Base-by-base conservation (phyloP, 768 basidiomycete genomes). In the Macrolepiota dolichaula region DNA sequence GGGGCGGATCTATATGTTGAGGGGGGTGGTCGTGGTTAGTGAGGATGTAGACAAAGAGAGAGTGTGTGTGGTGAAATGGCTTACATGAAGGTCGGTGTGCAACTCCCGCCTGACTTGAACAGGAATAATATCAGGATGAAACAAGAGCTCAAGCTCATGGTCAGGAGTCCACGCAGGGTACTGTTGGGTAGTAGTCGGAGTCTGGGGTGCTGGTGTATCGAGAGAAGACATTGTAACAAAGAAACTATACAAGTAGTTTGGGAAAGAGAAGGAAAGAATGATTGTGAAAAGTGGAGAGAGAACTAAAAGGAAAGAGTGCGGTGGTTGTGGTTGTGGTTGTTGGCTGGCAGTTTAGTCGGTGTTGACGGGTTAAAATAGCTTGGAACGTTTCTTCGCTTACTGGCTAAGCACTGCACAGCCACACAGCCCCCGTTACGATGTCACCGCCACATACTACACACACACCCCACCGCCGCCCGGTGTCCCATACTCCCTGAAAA, bases 1-100 rank as follows among this genome's bases (percentile, higher is more conserved):
- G 0, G 97, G 97, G 52, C 97, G 94, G 24, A 98, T 85, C 96
- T 97, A 59, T 32, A 32, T 17, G 64, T 15, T 65, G 51, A 13
- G 24, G 58, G 35, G 32, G 22, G 12, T 40, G 29, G 25, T 4
- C 3, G 24, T 51, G 19, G n/a, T n/a, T n/a, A n/a, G 22, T 22
- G 32, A 4, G n/a, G 59, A 25, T 10, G 76, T 81, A 63, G 70
- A 92, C 89, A 70, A 50, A 32, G 13, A 15, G 27, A 56, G 9
- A 15, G 7, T 49, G 27, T 4, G 29, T 17, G 24, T 25, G n/a
- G n/a, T n/a, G n/a, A 2, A 17, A 60, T 27, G 10, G 76, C 81
- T 63, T 70, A 92, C 89, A 70, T 91, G 89, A 24, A 92, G 77
- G 62, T 86, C 88, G 7, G 79, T 63, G 40, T 85, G 87, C 3